phyloP scores from a whole-genome alignment of 305 asterid genomes.

The Fraxinus albicans region DNA sequence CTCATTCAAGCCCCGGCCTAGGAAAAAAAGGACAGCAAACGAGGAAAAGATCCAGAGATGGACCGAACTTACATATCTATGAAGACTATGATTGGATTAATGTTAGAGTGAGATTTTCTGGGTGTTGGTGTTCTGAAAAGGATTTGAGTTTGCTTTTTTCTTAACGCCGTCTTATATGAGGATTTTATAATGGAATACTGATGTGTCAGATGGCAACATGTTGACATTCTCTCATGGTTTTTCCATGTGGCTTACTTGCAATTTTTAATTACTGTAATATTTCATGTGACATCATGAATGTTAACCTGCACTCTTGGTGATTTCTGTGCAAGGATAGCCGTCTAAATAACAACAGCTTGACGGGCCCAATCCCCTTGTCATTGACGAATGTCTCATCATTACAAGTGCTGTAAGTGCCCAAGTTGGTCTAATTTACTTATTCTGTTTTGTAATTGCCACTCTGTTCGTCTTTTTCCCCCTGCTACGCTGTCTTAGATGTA shows the following conservation, averaged over 20 bases:
- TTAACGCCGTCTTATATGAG: background rate
- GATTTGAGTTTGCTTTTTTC: background rate
- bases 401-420: constrained; percentile 53
- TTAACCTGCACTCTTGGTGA: constrained; percentile 7
- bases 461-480: background rate
- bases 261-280: background rate
- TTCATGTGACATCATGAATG: constrained; percentile 1
- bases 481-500: background rate
- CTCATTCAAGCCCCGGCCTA: background rate
- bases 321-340: constrained; percentile 46
- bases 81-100: background rate
- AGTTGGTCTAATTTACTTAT: constrained; percentile 13
- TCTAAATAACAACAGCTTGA: constrained; percentile 57
- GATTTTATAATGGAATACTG: background rate
- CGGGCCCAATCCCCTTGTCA: constrained; percentile 44
- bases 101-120: background rate
- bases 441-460: background rate
- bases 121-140: background rate
- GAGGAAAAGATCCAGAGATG: background rate
- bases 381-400: constrained; percentile 51
- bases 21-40: background rate
- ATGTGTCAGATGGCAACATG: background rate
- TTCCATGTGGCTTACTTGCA: background rate
- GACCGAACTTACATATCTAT: background rate
- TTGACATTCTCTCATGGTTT: background rate